Base-by-base conservation (phyloP, 441 rosid species). In the Adansonia gregorii region DNA sequence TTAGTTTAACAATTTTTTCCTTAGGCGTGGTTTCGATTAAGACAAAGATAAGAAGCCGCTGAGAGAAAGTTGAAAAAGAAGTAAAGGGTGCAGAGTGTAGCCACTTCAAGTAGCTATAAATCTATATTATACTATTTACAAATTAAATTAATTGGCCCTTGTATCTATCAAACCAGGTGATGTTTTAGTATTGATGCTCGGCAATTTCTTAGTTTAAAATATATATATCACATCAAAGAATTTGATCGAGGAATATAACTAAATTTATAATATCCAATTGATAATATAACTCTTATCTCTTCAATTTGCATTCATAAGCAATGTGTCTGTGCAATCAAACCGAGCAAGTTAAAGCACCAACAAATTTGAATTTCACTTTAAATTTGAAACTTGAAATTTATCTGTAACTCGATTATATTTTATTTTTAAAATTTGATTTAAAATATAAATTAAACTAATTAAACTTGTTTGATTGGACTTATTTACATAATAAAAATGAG, bases 41-140 rank as follows among this genome's bases (percentile, higher is more conserved):
- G 74, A 71, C 63, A 71, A 71, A 54, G 5, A 31, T 69, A 24
- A 49, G 41, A 0, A 49, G 43, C 7, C 59, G 27, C 3, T 7
- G 51, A 49, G 59, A 52, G 54, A 54, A 54, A 9, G 49, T 54
- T 54, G 10, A 35, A 35, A 71, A 3, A n/a, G 24, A 54, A 54
- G 45, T 2, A 49, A 68, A 22, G 11, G 6, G 46, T 9, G 48
- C 2, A 17, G 46, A 71, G 27, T 15, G 46, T 0, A 8, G 46
- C 52, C 74, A 52, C 24, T 70, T 52, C 27, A 52, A 52, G 22
- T 52, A 15, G 60, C 60, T 70, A 41, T 48, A 67, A 19, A 66
- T 17, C 24, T 24, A 66, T 17, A 8, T 3, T 67, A 17, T 17
- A 66, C 17, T 2, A 12, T 67, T 67, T 20, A 19, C 27, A 6